Conservation (phyloP, 345 rosid genomes). For the Aethionema arabicum region DNA sequence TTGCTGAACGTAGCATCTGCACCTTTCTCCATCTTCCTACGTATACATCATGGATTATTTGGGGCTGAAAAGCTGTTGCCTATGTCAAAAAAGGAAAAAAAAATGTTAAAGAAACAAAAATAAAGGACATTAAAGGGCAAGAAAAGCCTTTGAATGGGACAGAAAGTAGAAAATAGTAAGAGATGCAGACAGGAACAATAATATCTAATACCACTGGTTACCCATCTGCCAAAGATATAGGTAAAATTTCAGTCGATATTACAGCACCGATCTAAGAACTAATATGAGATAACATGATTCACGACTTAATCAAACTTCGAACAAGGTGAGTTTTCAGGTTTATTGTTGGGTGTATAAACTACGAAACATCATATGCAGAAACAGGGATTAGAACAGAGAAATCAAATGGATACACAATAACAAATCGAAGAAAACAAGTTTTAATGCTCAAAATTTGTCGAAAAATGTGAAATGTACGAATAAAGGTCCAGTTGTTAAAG, state of each 20-base stretch:
- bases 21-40: conserved; percentile 98
- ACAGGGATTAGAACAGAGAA: neutral
- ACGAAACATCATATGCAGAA: neutral
- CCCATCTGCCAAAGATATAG: neutral
- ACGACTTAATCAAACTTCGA: neutral
- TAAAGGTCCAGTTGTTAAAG: neutral
- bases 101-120: neutral
- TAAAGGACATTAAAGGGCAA: neutral
- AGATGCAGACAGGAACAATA: neutral
- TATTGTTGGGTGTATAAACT: neutral
- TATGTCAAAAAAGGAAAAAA: conserved; percentile 40
- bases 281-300: too few species aligned
- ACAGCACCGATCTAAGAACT: neutral
- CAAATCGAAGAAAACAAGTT: neutral
- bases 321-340: neutral
- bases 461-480: neutral
- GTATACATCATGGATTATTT: conserved; percentile 75
- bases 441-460: neutral
- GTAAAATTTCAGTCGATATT: neutral
- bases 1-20: conserved; percentile 82
- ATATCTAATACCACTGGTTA: neutral
- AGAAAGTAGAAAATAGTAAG: too few species aligned
- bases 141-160: neutral
- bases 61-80: conserved; percentile 98
- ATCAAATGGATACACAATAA: neutral